Evolutionary conservation across 1,284 basidiomycete species (phyloP).

Genomic region (Fomitopsis pinicola): DNA sequence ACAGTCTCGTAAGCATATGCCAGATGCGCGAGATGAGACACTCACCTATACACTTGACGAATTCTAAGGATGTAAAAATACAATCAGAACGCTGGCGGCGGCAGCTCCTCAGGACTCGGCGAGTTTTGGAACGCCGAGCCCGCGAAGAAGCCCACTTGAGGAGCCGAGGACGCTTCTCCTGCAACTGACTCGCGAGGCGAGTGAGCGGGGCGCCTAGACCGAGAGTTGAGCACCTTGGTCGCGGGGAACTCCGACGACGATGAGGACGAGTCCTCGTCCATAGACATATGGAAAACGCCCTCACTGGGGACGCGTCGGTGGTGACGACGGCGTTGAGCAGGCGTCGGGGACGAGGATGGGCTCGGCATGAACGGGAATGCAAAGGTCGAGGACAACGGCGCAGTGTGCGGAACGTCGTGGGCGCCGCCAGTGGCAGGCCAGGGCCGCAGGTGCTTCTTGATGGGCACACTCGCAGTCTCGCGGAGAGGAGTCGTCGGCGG

Average conservation of each 20-base stretch:
- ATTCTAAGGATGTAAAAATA: slow-evolving; percentile 27
- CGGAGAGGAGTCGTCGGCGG: slow-evolving; percentile 31
- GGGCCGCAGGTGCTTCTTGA: slow-evolving; percentile 19
- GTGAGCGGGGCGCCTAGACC: neutral
- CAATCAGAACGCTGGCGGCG: slow-evolving; percentile 52
- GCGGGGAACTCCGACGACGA: slow-evolving; percentile 37
- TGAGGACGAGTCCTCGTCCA: slow-evolving; percentile 56
- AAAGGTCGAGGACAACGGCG: slow-evolving; percentile 38
- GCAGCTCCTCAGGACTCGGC: slow-evolving; percentile 72
- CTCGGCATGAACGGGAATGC: slow-evolving; percentile 36
- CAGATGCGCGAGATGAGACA: neutral
- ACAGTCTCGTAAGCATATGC: neutral
- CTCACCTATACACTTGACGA: slow-evolving; percentile 39
- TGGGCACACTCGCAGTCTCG: slow-evolving; percentile 22
- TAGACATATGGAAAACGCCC: slow-evolving; percentile 63
- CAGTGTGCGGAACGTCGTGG: slow-evolving; percentile 45
- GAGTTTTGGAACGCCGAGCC: slow-evolving; percentile 79
- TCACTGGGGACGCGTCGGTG: slow-evolving; percentile 61
- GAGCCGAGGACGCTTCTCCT: slow-evolving; percentile 15
- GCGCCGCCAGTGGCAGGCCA: slow-evolving; percentile 31
- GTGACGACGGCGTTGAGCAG: slow-evolving; percentile 33
- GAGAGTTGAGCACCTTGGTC: slow-evolving; percentile 22
- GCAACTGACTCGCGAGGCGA: slow-evolving; percentile 4
- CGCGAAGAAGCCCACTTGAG: slow-evolving; percentile 53
- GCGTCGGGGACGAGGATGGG: slow-evolving; percentile 34